A percentile compares a stretch with the other conserved stretches of the same genome.
phyloP scores from a whole-genome alignment of 1,284 basidiomycete genomes.

The Neolentinus lepideus region DNA sequence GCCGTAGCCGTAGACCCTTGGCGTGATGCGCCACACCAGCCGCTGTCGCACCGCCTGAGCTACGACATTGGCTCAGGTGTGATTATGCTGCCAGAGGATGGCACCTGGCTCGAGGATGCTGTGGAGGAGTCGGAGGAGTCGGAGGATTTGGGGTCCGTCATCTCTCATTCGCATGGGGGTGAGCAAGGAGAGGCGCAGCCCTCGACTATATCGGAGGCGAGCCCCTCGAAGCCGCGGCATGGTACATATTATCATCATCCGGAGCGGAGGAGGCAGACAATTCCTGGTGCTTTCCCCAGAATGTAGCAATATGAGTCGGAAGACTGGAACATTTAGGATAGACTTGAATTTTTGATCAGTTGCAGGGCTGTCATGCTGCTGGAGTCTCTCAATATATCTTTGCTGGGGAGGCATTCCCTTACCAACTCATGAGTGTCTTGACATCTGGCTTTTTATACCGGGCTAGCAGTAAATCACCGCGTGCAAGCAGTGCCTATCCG shows the following conservation, averaged over 20 bases:
- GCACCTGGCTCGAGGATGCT: conserved; percentile 56
- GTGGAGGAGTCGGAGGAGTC: conserved; percentile 30
- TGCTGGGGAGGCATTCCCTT: too few species aligned
- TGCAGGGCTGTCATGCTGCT: too few species aligned
- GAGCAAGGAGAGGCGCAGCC: background rate
- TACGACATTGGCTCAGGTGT: conserved; percentile 78
- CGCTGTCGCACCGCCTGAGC: conserved; percentile 55
- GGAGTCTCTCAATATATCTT: too few species aligned
- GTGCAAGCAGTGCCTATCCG: too few species aligned
- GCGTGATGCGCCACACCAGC: conserved; percentile 32
- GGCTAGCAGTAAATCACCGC: too few species aligned
- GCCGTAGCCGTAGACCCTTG: conserved; percentile 35
- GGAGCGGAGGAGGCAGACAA: conserved; percentile 48
- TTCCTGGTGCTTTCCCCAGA: conserved; percentile 43
- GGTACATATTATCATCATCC: conserved; percentile 74
- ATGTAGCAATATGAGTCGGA: too few species aligned
- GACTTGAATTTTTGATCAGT: too few species aligned
- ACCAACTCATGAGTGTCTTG: too few species aligned
- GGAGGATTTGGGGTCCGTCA: conserved; percentile 15
- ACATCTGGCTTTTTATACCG: too few species aligned
- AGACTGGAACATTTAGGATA: too few species aligned
- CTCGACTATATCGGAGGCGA: background rate
- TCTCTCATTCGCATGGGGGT: background rate
- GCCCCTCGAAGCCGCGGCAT: conserved; percentile 32
- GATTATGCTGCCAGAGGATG: conserved; percentile 76